Evolutionary conservation across 495 filamentous ascomycete genomes (phyloP).

Genomic region (Neurospora sp.): DNA sequence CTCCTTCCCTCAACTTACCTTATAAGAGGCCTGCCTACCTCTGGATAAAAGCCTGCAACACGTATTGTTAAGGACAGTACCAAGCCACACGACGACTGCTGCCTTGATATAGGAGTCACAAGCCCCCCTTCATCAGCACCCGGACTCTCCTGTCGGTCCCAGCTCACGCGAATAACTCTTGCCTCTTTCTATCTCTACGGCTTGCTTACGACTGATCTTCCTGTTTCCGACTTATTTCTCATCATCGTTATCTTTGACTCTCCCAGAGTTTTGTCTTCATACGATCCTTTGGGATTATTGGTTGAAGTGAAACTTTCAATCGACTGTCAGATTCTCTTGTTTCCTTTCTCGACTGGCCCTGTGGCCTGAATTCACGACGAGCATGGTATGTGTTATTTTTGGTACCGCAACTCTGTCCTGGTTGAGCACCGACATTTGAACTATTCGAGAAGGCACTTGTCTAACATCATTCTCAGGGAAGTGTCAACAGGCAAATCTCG

Average conservation of each 20-base stretch:
- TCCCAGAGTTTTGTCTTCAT: background rate
- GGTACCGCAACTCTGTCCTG: too few species aligned
- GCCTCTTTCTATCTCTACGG: background rate
- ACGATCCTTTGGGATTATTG: background rate
- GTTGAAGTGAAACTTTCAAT: background rate
- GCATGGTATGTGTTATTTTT: background rate
- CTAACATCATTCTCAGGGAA: slow-evolving; percentile 22
- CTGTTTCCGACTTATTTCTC: background rate
- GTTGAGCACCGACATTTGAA: background rate
- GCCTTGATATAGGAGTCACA: background rate
- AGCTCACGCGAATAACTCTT: background rate
- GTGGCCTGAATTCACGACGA: background rate
- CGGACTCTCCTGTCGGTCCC: background rate
- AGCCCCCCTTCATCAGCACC: background rate
- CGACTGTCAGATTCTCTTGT: background rate
- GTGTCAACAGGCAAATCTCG: slow-evolving; percentile 47
- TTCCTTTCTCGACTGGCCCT: background rate
- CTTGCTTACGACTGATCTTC: background rate
- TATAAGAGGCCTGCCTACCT: background rate
- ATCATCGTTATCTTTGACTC: background rate
- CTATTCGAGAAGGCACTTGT: background rate
- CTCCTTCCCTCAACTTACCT: background rate
- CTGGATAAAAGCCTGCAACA: background rate
- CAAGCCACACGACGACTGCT: background rate
- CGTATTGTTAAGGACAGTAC: background rate